A percentile compares a stretch with the other conserved stretches of the same genome.
phyloP scores from a whole-genome alignment of 805 yeast species.

The Candida tammaniensis region DNA sequence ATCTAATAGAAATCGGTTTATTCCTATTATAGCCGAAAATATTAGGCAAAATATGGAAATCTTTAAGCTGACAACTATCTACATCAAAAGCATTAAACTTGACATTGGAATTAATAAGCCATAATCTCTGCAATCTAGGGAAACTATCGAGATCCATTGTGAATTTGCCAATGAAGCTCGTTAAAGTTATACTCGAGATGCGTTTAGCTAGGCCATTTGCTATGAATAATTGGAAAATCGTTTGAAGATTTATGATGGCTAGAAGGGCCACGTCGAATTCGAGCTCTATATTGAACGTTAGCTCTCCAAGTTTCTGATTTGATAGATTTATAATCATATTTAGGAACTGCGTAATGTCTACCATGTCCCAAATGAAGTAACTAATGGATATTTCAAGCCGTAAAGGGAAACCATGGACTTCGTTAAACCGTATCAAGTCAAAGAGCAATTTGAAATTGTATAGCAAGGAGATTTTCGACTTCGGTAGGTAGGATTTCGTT shows the following conservation, averaged over 20 bases:
- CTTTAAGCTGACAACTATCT: constrained; percentile 3
- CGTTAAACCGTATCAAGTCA: constrained; percentile 6
- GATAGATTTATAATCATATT: constrained; percentile 1
- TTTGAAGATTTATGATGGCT: constrained; percentile 10
- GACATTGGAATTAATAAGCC: constrained; percentile 18
- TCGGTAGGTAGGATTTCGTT: constrained; percentile 14
- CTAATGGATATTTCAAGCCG: constrained; percentile 13
- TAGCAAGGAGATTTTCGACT: constrained; percentile 9
- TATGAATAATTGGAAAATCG: constrained; percentile 1
- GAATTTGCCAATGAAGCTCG: constrained; percentile 14
- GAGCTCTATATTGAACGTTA: constrained; percentile 17
- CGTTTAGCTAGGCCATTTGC: neutral
- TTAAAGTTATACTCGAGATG: constrained; percentile 8
- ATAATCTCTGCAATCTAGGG: constrained; percentile 12
- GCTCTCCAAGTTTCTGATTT: constrained; percentile 1
- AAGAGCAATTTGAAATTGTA: constrained; percentile 4
- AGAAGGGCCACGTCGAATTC: constrained; percentile 19
- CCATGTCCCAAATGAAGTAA: constrained; percentile 16
- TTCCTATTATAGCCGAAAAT: constrained; percentile 13
- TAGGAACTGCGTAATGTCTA: constrained; percentile 13
- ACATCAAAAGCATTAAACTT: constrained; percentile 4
- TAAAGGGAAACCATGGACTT: constrained; percentile 2
- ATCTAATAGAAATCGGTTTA: constrained; percentile 8
- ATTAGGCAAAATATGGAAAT: constrained; percentile 16
- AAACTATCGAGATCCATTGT: constrained; percentile 11